phyloP scores from a whole-genome alignment of 2,329 filamentous ascomycete species.

The Tolypocladium album region DNA sequence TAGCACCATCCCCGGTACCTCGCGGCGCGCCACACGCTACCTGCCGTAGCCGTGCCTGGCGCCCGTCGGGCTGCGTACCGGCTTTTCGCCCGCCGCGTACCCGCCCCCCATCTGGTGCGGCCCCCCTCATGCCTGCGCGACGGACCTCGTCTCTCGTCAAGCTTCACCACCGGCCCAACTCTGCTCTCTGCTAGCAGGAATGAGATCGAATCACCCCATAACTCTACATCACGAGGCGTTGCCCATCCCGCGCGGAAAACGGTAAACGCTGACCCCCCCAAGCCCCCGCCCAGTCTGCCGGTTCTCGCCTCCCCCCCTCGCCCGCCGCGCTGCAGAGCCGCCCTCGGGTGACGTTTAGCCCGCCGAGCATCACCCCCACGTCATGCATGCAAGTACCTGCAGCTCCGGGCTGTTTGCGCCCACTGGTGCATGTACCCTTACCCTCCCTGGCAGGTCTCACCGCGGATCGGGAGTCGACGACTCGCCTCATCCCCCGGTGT shows the following conservation, averaged over 20 bases:
- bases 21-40: background rate
- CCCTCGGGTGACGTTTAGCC: too few species aligned
- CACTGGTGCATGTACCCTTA: background rate
- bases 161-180: background rate
- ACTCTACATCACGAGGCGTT: too few species aligned
- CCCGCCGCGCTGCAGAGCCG: too few species aligned
- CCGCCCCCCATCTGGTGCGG: background rate
- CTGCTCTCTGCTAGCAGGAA: background rate
- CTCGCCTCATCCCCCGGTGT: background rate
- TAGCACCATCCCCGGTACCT: background rate
- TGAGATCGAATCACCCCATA: too few species aligned
- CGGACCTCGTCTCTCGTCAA: background rate
- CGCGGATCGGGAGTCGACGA: background rate
- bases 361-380: background rate
- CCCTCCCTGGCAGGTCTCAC: background rate
- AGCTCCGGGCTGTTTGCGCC: background rate
- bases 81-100: background rate
- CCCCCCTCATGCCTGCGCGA: too few species aligned
- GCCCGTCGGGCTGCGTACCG: background rate
- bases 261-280: too few species aligned
- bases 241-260: too few species aligned
- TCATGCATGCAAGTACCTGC: background rate
- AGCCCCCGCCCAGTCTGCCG: too few species aligned
- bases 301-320: too few species aligned
- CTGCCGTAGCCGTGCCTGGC: background rate